A percentile compares a stretch with the other conserved stretches of the same genome.
Conservation (phyloP, 1,139 yeast species). For the Wickerhamiella pararugosa region DNA sequence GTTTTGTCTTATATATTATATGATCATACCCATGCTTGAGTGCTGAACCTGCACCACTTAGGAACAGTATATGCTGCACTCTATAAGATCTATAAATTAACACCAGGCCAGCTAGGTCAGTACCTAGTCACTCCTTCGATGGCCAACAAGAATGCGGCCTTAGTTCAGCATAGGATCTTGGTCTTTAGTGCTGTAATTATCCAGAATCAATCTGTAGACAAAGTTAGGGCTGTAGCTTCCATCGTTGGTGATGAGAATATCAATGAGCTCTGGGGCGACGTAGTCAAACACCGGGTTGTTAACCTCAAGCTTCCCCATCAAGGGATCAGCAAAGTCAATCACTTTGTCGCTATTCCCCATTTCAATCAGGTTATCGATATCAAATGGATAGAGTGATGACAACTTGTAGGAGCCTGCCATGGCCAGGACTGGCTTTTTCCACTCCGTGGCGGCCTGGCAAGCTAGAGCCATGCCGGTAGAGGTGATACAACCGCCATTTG, state of each 20-base stretch:
- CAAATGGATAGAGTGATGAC: conserved; percentile 88
- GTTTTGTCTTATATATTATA: too few species aligned
- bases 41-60: too few species aligned
- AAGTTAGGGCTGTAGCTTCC: conserved; percentile 97
- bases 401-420: conserved; percentile 89
- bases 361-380: conserved; percentile 74
- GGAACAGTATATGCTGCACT: too few species aligned
- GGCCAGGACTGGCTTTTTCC: conserved; percentile 87
- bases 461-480: conserved; percentile 85
- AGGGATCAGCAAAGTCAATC: conserved; percentile 50
- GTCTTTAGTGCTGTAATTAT: conserved; percentile 81
- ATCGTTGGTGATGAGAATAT: conserved; percentile 83
- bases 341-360: conserved; percentile 89
- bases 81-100: too few species aligned
- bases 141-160: too few species aligned
- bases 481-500: conserved; percentile 90
- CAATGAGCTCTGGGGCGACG: conserved; percentile 86
- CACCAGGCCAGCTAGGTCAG: too few species aligned
- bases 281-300: conserved; percentile 88
- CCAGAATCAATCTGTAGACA: conserved; percentile 87
- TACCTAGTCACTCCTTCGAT: too few species aligned
- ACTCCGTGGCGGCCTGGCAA: conserved; percentile 91
- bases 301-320: conserved; percentile 61
- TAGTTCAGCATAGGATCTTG: conserved; percentile 7
- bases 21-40: too few species aligned